Base-by-base conservation (phyloP, 106 monocot species). In the Gastrodia elata region DNA sequence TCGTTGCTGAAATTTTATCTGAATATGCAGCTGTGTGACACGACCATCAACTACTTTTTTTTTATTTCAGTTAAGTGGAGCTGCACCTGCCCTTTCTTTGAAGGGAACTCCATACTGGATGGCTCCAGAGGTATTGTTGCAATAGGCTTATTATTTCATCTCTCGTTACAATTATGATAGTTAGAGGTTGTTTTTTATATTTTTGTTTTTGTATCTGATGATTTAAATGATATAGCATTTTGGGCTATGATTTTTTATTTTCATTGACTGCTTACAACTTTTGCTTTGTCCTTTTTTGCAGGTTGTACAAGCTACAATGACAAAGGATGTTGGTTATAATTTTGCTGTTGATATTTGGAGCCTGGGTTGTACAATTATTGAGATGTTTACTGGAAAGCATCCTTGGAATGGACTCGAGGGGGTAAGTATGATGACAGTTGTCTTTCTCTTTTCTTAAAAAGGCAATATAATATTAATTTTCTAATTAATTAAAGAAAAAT, bases 301-400 rank as follows among this genome's bases (percentile, higher is more conserved):
- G 97, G 88, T 98, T 44, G 72, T 98, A 48, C 97, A 88, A 73
- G 97, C 97, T 70, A 93, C 89, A 39, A 78, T 98, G 82, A 82
- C 78, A 35, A 98, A 98, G 80, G 88, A 88, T 33, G 52, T 70
- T 46, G 91, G 97, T 28, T 98, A 98, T 73, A 85, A 98, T 86
- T 84, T 91, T 67, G 84, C 97, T 56, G 97, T 98, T 71, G 97
- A 98, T 71, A 98, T 98, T 73, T 98, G 97, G 97, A 98, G 97
- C 77, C 73, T 98, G 72, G 97, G 97, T 20, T 98, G 97, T 78
- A 98, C 97, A 22, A 85, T 98, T 71, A 98, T 98, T 74, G 93
- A 98, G 74, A 98, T 98, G 97, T 93, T 88, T 76, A 98, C 97
- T 2, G 93, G 93, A 20, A 87, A 87, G 65, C 97, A 85, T 70